These are phyloP conservation scores for Wallemia ichthyophaga DNA, from an alignment of 1,284 basidiomycete species.

Conservation along the genomic window DNA sequence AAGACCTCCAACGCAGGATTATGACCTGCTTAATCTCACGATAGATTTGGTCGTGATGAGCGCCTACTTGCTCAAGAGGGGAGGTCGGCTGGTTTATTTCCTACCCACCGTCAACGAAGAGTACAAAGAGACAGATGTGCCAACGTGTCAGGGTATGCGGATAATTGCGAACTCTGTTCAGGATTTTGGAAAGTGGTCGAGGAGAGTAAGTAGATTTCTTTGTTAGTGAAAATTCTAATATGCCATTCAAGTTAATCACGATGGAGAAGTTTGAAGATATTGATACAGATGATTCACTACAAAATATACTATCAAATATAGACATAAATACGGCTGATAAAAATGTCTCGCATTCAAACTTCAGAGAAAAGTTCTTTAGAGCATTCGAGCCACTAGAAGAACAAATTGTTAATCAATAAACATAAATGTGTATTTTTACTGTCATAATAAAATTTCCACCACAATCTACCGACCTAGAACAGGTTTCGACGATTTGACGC, in stretches of 20 bases:
- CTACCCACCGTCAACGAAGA: slow-evolving; percentile 72
- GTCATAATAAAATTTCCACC: not conserved
- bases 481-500: not conserved
- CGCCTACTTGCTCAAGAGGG: slow-evolving; percentile 52
- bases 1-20: slow-evolving; percentile 63
- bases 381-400: not conserved
- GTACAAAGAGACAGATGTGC: slow-evolving; percentile 57
- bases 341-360: not conserved
- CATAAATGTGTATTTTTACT: not conserved
- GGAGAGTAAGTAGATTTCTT: slow-evolving; percentile 31
- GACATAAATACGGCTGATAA: not conserved
- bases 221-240: not conserved
- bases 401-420: not conserved
- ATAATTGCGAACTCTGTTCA: slow-evolving; percentile 67
- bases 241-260: not conserved
- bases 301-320: not conserved
- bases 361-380: not conserved
- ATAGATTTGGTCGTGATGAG: slow-evolving; percentile 53
- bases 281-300: not conserved
- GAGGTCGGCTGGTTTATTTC: slow-evolving; percentile 78
- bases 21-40: slow-evolving; percentile 63
- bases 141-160: slow-evolving; percentile 48
- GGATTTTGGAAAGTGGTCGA: slow-evolving; percentile 82
- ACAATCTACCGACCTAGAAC: not conserved
- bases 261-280: not conserved